Conservation (phyloP, 1,284 basidiomycete genomes). For the Boletellus deceptivus region DNA sequence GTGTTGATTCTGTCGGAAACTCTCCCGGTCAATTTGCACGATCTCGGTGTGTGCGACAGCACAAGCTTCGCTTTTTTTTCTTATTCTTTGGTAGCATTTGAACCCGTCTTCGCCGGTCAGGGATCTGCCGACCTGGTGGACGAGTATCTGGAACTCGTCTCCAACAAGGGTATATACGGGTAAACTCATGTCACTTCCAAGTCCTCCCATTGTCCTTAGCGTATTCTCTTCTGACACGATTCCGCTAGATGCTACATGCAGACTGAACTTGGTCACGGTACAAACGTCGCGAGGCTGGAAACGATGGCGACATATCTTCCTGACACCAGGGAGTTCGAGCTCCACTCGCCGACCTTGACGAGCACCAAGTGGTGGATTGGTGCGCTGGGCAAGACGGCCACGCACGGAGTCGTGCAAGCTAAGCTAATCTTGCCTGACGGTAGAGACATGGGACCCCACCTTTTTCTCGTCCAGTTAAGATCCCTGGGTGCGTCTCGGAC, state of each 20-base stretch:
- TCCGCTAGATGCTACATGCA: constrained; percentile 56
- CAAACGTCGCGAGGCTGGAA: constrained; percentile 68
- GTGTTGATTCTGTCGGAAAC: constrained; percentile 49
- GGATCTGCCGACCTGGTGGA: constrained; percentile 49
- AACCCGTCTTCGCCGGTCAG: constrained; percentile 64
- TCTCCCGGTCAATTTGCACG: constrained; percentile 54
- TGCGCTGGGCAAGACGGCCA: constrained; percentile 68
- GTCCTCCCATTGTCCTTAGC: too few species aligned
- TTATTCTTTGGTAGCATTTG: constrained; percentile 48
- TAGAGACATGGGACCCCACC: constrained; percentile 69
- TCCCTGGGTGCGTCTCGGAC: constrained; percentile 44
- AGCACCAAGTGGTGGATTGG: constrained; percentile 87
- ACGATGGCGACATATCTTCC: constrained; percentile 77
- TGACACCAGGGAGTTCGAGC: constrained; percentile 67
- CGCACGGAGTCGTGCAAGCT: constrained; percentile 79
- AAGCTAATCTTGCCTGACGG: constrained; percentile 66
- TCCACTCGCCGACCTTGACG: constrained; percentile 75
- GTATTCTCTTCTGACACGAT: not conserved
- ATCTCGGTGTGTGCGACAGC: constrained; percentile 45
- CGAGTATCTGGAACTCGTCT: constrained; percentile 49
- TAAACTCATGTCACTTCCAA: constrained; percentile 7
- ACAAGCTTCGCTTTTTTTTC: not conserved
- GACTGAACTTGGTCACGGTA: constrained; percentile 77
- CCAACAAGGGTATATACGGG: constrained; percentile 61
- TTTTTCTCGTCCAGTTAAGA: constrained; percentile 73